Evolutionary conservation across 1,284 basidiomycete species (phyloP).

Genomic region (Fistulina hepatica): DNA sequence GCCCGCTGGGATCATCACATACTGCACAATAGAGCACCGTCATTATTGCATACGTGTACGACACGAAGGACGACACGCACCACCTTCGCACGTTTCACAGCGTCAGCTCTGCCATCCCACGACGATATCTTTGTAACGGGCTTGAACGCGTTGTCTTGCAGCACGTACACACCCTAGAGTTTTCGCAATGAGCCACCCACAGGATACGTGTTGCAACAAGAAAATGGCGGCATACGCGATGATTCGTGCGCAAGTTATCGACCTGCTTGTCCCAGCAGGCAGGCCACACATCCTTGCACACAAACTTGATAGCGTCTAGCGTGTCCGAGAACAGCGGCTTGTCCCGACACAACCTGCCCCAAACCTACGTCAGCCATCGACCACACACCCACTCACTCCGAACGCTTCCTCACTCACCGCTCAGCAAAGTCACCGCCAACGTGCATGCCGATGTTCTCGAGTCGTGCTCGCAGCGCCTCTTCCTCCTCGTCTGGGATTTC

Average conservation of each 20-base stretch:
- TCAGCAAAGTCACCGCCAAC: constrained; percentile 83
- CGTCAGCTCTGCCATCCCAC: constrained; percentile 63
- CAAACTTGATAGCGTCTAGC: constrained; percentile 86
- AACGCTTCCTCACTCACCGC: constrained; percentile 39
- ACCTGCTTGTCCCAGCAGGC: constrained; percentile 89
- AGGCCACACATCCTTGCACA: constrained; percentile 93
- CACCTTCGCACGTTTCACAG: constrained; percentile 59
- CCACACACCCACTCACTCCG: too few relatives aligned
- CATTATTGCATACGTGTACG: constrained; percentile 3
- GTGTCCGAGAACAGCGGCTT: constrained; percentile 70
- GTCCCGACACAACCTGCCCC: constrained; percentile 62
- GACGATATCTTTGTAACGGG: constrained; percentile 74
- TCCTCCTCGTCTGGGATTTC: constrained; percentile 69
- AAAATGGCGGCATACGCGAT: constrained; percentile 45
- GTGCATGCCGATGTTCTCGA: constrained; percentile 80
- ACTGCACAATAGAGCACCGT: constrained; percentile 34
- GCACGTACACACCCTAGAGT: constrained; percentile 78
- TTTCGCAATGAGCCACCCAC: constrained; percentile 1
- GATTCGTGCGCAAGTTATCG: constrained; percentile 91
- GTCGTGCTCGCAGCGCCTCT: constrained; percentile 52
- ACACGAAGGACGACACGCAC: constrained; percentile 33
- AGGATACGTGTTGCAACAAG: neutral
- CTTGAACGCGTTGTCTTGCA: constrained; percentile 86
- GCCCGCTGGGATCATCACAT: constrained; percentile 69
- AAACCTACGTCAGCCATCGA: constrained; percentile 3